Conservation (phyloP, 345 rosid species). For the Linum usitatissimum region DNA sequence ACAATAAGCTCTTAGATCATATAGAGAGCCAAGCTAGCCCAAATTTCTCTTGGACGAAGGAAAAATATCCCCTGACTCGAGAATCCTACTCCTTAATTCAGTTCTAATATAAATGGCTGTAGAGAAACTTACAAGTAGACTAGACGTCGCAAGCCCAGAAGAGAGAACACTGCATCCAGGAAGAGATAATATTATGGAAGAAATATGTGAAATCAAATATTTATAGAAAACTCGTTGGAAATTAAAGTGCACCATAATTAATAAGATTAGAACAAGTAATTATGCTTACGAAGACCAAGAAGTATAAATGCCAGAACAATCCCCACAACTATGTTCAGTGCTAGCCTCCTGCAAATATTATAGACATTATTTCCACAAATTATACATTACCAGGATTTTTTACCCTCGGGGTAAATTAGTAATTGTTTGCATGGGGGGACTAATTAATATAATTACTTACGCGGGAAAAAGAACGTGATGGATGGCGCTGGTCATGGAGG, state of each 20-base stretch:
- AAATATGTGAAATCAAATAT: too few species aligned
- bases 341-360: conserved; percentile 27
- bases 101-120: too few species aligned
- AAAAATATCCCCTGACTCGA: too few species aligned
- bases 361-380: neutral
- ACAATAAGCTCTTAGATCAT: too few species aligned
- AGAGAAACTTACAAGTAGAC: conserved; percentile 35
- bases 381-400: neutral
- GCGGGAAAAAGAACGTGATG: conserved; percentile 17
- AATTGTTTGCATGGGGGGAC: neutral
- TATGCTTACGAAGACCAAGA: conserved; percentile 41
- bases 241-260: neutral
- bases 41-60: too few species aligned
- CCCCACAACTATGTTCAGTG: conserved; percentile 26
- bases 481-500: neutral
- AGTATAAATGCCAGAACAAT: conserved; percentile 33
- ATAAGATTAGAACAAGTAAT: neutral
- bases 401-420: neutral
- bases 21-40: too few species aligned
- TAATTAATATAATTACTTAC: conserved; percentile 18
- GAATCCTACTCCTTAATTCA: too few species aligned
- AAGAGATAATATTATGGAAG: neutral
- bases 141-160: conserved; percentile 31
- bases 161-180: conserved; percentile 30
- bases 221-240: too few species aligned